Percentiles rank a stretch among this genome's conserved stretches.
These are phyloP conservation scores for Emmonsia crescens DNA, from an alignment of 2,329 filamentous ascomycete species.

Conservation along the genomic window DNA sequence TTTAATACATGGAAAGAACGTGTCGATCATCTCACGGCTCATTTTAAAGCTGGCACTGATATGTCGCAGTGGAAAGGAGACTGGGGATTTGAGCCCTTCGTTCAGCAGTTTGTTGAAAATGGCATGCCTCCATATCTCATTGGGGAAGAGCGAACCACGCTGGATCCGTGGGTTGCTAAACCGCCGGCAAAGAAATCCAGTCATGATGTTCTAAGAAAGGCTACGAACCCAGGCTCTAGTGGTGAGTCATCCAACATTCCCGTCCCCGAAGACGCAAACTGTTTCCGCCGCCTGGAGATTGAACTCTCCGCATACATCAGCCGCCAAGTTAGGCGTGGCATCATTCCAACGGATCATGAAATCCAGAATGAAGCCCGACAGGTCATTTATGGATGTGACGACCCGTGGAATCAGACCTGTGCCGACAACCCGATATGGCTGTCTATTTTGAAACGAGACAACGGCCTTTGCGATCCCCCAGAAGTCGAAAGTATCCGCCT, in stretches of 20 bases:
- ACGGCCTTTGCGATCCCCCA: slow-evolving; percentile 26
- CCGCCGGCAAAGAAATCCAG: not conserved
- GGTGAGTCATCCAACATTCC: slow-evolving; percentile 12
- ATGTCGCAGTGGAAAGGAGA: slow-evolving; percentile 34
- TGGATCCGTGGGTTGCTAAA: slow-evolving; percentile 23
- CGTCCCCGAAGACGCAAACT: slow-evolving; percentile 29
- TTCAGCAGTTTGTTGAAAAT: slow-evolving; percentile 28
- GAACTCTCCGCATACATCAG: slow-evolving; percentile 32
- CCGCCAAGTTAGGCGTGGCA: slow-evolving; percentile 23
- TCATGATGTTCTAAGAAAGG: too few species aligned
- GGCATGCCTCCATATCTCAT: slow-evolving; percentile 29
- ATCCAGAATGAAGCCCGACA: slow-evolving; percentile 22
- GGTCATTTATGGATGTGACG: slow-evolving; percentile 22
- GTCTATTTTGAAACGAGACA: slow-evolving; percentile 34
- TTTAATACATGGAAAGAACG: slow-evolving; percentile 36
- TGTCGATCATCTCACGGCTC: slow-evolving; percentile 31
- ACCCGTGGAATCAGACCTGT: slow-evolving; percentile 32
- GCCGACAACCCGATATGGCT: slow-evolving; percentile 39
- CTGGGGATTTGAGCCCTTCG: slow-evolving; percentile 30
- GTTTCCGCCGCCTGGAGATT: slow-evolving; percentile 30
- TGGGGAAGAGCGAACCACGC: slow-evolving; percentile 22
- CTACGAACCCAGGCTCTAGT: not conserved
- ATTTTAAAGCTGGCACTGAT: slow-evolving; percentile 28
- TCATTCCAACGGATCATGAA: slow-evolving; percentile 25
- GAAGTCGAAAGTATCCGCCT: slow-evolving; percentile 26